A percentile compares a stretch with the other conserved stretches of the same genome.
Conservation (phyloP, 345 rosid genomes). For the Eucalyptus brandiana region DNA sequence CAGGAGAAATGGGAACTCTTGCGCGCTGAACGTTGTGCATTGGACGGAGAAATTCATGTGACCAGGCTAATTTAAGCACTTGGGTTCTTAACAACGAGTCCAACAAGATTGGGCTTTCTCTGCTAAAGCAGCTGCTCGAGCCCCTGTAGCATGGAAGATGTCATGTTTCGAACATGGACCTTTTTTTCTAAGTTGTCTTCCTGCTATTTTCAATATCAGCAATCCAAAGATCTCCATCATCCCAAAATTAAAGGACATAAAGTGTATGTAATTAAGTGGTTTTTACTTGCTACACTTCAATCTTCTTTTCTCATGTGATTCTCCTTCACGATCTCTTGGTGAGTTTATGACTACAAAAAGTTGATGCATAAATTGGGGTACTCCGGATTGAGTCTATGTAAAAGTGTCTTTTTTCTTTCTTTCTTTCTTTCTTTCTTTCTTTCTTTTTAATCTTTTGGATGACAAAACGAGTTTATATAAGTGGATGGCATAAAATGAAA, state of each 20-base stretch:
- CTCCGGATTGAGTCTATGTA: not conserved
- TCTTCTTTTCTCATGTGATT: not conserved
- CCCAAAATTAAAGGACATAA: not conserved
- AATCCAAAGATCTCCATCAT: not conserved
- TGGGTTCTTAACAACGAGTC: not conserved
- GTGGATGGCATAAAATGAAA: not conserved
- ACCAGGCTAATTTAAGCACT: not conserved
- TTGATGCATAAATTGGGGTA: not conserved
- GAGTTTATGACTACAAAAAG: not conserved
- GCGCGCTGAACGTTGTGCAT: not conserved
- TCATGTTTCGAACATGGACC: not conserved
- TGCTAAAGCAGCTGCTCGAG: not conserved
- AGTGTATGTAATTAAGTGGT: not conserved
- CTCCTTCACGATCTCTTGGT: not conserved
- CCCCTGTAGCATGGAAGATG: not conserved
- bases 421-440: not conserved
- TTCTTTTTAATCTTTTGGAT: no score
- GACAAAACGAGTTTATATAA: not conserved
- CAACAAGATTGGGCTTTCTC: not conserved
- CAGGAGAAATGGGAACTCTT: not conserved
- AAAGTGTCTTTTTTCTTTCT: not conserved
- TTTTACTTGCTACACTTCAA: rapidly evolving
- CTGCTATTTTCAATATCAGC: not conserved
- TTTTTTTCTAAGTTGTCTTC: not conserved
- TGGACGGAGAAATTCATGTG: not conserved